A percentile compares a stretch with the other conserved stretches of the same genome.
Evolutionary conservation across 306 rosid species (phyloP).

Genomic region (Urtica urens): DNA sequence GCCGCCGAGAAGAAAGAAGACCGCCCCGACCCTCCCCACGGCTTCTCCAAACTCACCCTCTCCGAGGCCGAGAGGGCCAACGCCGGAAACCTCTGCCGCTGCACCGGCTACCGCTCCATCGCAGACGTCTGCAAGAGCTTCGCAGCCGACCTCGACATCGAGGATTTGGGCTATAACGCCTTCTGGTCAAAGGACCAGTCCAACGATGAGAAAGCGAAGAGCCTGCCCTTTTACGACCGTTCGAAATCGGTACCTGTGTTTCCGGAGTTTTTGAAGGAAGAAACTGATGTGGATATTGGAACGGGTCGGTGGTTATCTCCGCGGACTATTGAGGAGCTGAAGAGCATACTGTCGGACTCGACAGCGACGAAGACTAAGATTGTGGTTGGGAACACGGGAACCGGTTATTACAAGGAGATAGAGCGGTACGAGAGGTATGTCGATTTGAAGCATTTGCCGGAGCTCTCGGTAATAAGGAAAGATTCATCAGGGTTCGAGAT

Average conservation of each 20-base stretch:
- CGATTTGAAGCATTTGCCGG: slow-evolving; percentile 44
- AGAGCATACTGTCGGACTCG: slow-evolving; percentile 30
- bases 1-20: slow-evolving; percentile 53
- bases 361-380: slow-evolving; percentile 29
- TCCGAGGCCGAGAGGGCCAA: slow-evolving; percentile 64
- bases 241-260: slow-evolving; percentile 24
- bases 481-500: slow-evolving; percentile 52
- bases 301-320: slow-evolving; percentile 51
- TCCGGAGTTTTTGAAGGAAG: slow-evolving; percentile 51
- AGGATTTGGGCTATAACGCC: slow-evolving; percentile 78
- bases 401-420: slow-evolving; percentile 62
- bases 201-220: slow-evolving; percentile 29
- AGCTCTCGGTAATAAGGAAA: slow-evolving; percentile 37
- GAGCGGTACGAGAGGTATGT: slow-evolving; percentile 40
- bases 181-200: slow-evolving; percentile 61
- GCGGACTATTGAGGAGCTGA: slow-evolving; percentile 37
- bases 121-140: slow-evolving; percentile 96
- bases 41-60: slow-evolving; percentile 62
- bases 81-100: slow-evolving; percentile 91
- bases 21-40: slow-evolving; percentile 38
- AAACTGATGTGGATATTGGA: slow-evolving; percentile 31
- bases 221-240: slow-evolving; percentile 37
- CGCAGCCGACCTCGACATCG: slow-evolving; percentile 74
- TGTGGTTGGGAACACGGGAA: slow-evolving; percentile 67
- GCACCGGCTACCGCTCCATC: slow-evolving; percentile 80